Evolutionary conservation across 2,329 filamentous ascomycete species (phyloP).

Genomic region (Cladosporium sp.): DNA sequence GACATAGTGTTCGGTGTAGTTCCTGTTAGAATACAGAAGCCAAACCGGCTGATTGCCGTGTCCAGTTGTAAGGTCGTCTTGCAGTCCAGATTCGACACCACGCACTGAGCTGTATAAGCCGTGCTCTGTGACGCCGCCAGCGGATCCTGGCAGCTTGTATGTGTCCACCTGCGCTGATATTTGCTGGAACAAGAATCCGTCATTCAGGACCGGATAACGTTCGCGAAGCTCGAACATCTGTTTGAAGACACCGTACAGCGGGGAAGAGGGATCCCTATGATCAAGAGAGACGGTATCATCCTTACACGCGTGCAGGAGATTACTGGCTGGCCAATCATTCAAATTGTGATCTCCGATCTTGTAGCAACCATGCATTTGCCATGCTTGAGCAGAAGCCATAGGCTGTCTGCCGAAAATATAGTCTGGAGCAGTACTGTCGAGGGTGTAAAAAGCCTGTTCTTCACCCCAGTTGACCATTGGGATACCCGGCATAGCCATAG

Average conservation of each 20-base stretch:
- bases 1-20: constrained; percentile 53
- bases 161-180: constrained; percentile 60
- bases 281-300: constrained; percentile 61
- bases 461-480: constrained; percentile 65
- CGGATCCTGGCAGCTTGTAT: constrained; percentile 55
- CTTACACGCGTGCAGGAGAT: constrained; percentile 56
- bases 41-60: constrained; percentile 53
- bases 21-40: constrained; percentile 56
- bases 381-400: constrained; percentile 62
- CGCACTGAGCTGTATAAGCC: constrained; percentile 64
- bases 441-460: constrained; percentile 64
- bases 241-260: constrained; percentile 62
- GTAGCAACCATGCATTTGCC: constrained; percentile 67
- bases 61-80: constrained; percentile 51
- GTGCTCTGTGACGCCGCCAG: constrained; percentile 56
- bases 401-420: constrained; percentile 66
- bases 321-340: constrained; percentile 59
- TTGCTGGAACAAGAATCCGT: constrained; percentile 58
- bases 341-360: constrained; percentile 58
- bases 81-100: constrained; percentile 51
- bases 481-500: constrained; percentile 62
- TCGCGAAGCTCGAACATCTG: constrained; percentile 62
- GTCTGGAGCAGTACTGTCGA: constrained; percentile 65
- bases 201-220: constrained; percentile 61
- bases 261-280: constrained; percentile 64